Evolutionary conservation across 495 filamentous ascomycete genomes (phyloP), one percentile per base, ranked within the genome.

Genomic region (Aspergillus cristatus): DNA sequence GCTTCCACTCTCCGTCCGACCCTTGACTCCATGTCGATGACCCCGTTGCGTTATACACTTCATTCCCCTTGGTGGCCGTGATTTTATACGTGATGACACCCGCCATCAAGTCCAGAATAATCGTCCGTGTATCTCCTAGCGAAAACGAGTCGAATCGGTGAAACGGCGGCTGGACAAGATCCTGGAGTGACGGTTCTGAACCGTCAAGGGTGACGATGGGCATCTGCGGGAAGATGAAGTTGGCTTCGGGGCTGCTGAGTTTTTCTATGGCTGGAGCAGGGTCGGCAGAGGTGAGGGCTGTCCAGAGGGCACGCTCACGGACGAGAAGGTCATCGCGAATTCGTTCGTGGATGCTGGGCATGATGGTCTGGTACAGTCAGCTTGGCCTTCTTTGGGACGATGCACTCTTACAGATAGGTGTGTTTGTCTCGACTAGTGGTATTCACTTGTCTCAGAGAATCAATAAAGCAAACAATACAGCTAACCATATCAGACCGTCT

Each of bases 101-200:
- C 0, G 63, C 65, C 65, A 69, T 69, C 7, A 69, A 41, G 40
- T 69, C 65, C 26, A 69, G 60, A n/a, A 67, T 48, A 42, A 66
- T 62, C 2, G 55, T 54, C 2, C 57, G 52, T 5, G 67, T 63
- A 8, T 69, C 51, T 13, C 53, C 45, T 4, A 69, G 41, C 31
- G 63, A 52, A 38, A 60, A 69, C 26, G 43, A 48, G 31, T 69
- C 65, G 35, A 69, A 69, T 0, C 56, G 58, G 34, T 69, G 65
- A 40, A 69, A 69, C 0, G 61, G 63, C 11, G 62, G 52, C 15
- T 48, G 48, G 32, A 69, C 34, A 0, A 54, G 48, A 11, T 59
- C 43, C 7, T 43, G 32, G 16, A 64, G 51, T 2, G 45, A 28
- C 0, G 48, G 32, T 12, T 63, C 47, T 4, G 20, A 4, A 5